phyloP scores from a whole-genome alignment of 768 basidiomycete species.

The Rhodotorula taiwanensis region DNA sequence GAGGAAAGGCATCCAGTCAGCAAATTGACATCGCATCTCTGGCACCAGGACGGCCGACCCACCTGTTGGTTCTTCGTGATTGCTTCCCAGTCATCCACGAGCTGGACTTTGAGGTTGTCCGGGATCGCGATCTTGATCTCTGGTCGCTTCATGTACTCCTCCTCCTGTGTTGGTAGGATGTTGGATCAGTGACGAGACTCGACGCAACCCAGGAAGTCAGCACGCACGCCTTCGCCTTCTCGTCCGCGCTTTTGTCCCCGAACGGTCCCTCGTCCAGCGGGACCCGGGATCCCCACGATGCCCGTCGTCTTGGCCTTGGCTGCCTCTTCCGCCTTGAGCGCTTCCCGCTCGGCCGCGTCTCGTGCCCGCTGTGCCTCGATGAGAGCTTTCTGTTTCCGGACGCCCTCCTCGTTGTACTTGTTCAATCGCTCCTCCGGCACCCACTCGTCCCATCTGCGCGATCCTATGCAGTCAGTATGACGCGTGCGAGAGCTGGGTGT shows the following conservation, averaged over 20 bases:
- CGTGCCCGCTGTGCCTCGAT: constrained; percentile 48
- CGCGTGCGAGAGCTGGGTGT: too few species aligned
- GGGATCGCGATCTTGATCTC: constrained; percentile 88
- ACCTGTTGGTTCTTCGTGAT: constrained; percentile 93
- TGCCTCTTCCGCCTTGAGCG: constrained; percentile 33
- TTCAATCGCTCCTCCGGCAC: constrained; percentile 72
- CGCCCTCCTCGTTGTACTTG: constrained; percentile 74
- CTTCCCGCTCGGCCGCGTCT: constrained; percentile 37
- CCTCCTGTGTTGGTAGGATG: constrained; percentile 48
- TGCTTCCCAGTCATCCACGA: constrained; percentile 97
- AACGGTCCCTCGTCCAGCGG: neutral
- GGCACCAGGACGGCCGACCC: constrained; percentile 30
- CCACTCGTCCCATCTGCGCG: constrained; percentile 90
- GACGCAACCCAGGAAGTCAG: neutral
- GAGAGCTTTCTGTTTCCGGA: constrained; percentile 68
- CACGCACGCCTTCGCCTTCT: constrained; percentile 39
- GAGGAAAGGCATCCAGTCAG: neutral
- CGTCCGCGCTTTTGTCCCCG: constrained; percentile 37
- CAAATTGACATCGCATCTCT: neutral
- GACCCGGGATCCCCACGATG: constrained; percentile 47
- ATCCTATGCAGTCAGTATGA: neutral
- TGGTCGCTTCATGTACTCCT: constrained; percentile 68
- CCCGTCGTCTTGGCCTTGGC: constrained; percentile 44
- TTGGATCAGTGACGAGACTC: neutral
- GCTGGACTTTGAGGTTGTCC: constrained; percentile 74